A percentile compares a stretch with the other conserved stretches of the same genome.
Conservation (phyloP, 768 basidiomycete species). For the Trametes maxima region DNA sequence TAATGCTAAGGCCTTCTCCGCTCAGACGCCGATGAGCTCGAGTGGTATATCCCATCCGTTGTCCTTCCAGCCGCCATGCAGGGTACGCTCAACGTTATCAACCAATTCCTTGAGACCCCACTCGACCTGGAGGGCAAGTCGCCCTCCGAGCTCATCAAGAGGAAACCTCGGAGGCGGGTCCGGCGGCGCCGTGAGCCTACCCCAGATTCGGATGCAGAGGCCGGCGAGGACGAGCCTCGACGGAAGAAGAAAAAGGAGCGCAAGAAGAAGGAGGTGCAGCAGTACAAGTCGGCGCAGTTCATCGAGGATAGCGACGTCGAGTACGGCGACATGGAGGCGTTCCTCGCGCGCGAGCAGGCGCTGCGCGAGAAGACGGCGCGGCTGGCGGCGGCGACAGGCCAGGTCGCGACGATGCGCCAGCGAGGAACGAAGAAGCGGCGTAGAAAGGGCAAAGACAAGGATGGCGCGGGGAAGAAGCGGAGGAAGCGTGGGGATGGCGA, state of each 20-base stretch:
- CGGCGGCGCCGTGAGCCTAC: slow-evolving; percentile 55
- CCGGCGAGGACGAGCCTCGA: slow-evolving; percentile 36
- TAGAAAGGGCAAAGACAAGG: slow-evolving; percentile 49
- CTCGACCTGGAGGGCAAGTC: slow-evolving; percentile 81
- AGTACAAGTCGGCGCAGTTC: slow-evolving; percentile 88
- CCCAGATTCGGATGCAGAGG: slow-evolving; percentile 47
- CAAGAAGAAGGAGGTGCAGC: slow-evolving; percentile 67
- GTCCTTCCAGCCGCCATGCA: slow-evolving; percentile 69
- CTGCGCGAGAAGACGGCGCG: slow-evolving; percentile 53
- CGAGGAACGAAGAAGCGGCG: slow-evolving; percentile 63
- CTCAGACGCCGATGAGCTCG: slow-evolving; percentile 66
- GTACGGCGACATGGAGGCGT: slow-evolving; percentile 77
- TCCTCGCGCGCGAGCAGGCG: slow-evolving; percentile 74
- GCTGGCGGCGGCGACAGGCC: slow-evolving; percentile 46
- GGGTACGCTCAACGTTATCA: slow-evolving; percentile 71
- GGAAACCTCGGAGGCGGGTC: slow-evolving; percentile 54
- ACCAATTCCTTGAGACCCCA: slow-evolving; percentile 81
- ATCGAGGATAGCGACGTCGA: slow-evolving; percentile 91
- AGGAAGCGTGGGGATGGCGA: slow-evolving; percentile 34
- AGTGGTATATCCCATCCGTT: slow-evolving; percentile 85
- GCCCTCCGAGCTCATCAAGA: slow-evolving; percentile 67
- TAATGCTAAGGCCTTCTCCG: not conserved
- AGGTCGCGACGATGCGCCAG: slow-evolving; percentile 49
- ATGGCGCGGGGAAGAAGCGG: slow-evolving; percentile 47
- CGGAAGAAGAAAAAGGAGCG: slow-evolving; percentile 43